phyloP scores from a whole-genome alignment of 75 land plant genomes.

The Pinus tabuliformis region DNA sequence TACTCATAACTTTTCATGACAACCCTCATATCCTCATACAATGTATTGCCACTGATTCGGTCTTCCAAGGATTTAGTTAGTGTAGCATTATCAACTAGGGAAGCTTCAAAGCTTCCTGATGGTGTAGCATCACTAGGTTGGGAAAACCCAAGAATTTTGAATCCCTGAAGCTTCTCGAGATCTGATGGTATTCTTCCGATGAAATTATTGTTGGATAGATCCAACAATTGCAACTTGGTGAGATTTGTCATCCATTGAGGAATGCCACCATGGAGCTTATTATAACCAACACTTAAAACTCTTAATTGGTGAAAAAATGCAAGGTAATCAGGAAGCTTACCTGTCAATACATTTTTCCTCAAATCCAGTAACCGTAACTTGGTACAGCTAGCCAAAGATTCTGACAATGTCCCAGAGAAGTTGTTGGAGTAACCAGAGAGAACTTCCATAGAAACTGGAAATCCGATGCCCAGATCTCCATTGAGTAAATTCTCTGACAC shows the following conservation, averaged over 20 bases:
- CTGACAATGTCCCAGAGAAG: not conserved
- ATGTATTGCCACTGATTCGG: conserved; percentile 13
- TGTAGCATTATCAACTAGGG: too few relatives aligned
- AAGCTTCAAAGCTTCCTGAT: not conserved
- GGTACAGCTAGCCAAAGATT: not conserved
- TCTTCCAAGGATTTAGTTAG: too few relatives aligned
- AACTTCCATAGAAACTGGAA: not conserved
- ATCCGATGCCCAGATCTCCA: not conserved
- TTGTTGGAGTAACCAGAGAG: not conserved
- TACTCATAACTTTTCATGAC: conserved; percentile 11
- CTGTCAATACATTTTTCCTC: conserved; percentile 12
- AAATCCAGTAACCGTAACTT: conserved; percentile 7
- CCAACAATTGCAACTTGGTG: too few relatives aligned
- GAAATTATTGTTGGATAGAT: too few relatives aligned
- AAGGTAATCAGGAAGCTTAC: conserved; percentile 6
- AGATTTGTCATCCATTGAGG: not conserved
- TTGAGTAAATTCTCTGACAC: not conserved
- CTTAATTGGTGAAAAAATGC: not conserved
- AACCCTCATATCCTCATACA: conserved; percentile 18
- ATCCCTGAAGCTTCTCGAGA: conserved; percentile 10
- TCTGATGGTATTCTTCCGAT: conserved; percentile 18
- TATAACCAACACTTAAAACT: conserved; percentile 5
- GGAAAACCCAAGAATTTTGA: conserved; percentile 12
- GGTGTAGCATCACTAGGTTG: conserved; percentile 15
- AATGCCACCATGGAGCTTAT: conserved; percentile 11